These are phyloP conservation scores for Zymoseptoria passerinii DNA, from an alignment of 2,329 filamentous ascomycete genomes.

Conservation along the genomic window DNA sequence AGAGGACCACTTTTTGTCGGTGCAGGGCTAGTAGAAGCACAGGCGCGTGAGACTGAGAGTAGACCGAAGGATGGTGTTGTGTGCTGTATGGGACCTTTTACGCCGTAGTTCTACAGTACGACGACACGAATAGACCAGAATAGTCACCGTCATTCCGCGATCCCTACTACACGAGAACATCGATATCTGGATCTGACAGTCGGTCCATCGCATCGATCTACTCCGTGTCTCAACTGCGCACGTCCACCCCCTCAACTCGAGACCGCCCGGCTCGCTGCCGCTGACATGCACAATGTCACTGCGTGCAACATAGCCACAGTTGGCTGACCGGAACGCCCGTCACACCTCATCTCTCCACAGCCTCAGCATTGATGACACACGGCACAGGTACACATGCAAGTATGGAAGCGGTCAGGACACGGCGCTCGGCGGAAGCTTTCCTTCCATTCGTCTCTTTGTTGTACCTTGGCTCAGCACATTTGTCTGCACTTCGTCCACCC, in stretches of 20 bases:
- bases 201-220: background rate
- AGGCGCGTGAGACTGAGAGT: background rate
- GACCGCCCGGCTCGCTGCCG: background rate
- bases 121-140: background rate
- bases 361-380: background rate
- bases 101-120: background rate
- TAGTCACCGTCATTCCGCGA: background rate
- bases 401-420: background rate
- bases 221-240: background rate
- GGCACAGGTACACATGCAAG: background rate
- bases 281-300: background rate
- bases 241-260: background rate
- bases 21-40: background rate
- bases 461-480: background rate
- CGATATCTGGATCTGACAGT: background rate
- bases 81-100: background rate
- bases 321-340: background rate
- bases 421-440: background rate
- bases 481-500: background rate
- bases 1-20: background rate
- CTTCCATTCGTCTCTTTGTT: background rate
- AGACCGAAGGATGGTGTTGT: background rate
- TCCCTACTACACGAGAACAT: background rate
- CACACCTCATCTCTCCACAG: background rate
- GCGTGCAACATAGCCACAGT: background rate